Evolutionary conservation across 23 red algal genomes (phyloP).

Genomic region (Gracilaria vermiculophylla): DNA sequence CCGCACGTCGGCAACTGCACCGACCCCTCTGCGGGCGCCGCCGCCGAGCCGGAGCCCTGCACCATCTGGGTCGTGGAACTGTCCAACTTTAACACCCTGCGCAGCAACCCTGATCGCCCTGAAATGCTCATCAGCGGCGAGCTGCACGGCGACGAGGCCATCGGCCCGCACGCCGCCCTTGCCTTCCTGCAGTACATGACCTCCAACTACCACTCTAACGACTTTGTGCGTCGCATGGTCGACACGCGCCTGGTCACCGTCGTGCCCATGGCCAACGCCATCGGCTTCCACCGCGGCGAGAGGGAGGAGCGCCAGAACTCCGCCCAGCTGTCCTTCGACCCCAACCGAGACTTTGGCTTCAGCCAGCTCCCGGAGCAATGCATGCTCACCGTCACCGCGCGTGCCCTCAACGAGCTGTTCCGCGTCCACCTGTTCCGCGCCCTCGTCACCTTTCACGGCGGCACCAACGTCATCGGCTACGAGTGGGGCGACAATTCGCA

Average conservation of each 20-base stretch:
- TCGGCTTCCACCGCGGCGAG: constrained; percentile 45
- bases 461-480: constrained; percentile 94
- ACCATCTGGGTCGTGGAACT: constrained; percentile 81
- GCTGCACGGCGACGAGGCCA: constrained; percentile 90
- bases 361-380: constrained; percentile 70
- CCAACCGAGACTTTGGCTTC: constrained; percentile 97
- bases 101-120: constrained; percentile 50
- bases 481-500: constrained; percentile 96
- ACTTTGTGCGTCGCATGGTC: constrained; percentile 49
- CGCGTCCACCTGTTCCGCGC: constrained; percentile 75
- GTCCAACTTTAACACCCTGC: constrained; percentile 36
- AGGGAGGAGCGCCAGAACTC: constrained; percentile 35
- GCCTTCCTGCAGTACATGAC: constrained; percentile 66
- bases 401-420: constrained; percentile 85
- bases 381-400: constrained; percentile 88
- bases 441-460: constrained; percentile 94
- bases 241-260: constrained; percentile 57
- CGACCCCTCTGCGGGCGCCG: background rate
- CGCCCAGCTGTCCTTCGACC: constrained; percentile 44
- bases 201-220: constrained; percentile 29
- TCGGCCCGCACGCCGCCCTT: constrained; percentile 71
- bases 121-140: constrained; percentile 79
- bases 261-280: constrained; percentile 77
- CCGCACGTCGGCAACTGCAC: constrained; percentile 81
- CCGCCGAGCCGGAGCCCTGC: constrained; percentile 46